Percentiles rank a stretch among this genome's conserved stretches.
Evolutionary conservation across 805 yeast genomes (phyloP).

Genomic region (Yamadazyma scolyti): DNA sequence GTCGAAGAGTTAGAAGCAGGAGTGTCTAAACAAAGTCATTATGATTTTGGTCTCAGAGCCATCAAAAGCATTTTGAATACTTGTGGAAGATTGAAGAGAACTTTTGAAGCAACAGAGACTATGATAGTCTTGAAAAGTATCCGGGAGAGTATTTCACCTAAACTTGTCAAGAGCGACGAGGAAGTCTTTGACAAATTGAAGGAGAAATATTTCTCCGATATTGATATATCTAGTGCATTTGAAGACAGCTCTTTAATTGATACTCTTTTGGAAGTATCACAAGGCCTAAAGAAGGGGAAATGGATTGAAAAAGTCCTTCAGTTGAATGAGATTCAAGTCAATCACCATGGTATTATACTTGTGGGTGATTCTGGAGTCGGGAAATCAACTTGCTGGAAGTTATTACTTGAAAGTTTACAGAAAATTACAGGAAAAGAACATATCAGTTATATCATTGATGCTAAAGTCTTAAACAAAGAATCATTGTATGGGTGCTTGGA

Average conservation of each 20-base stretch:
- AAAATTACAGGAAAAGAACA: conserved; percentile 31
- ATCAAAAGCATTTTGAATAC: conserved; percentile 61
- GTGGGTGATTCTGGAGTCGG: conserved; percentile 79
- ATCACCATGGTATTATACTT: conserved; percentile 77
- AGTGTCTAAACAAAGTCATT: conserved; percentile 62
- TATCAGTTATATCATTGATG: conserved; percentile 53
- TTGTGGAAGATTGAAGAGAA: conserved; percentile 49
- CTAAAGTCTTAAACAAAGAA: conserved; percentile 69
- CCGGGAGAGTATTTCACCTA: conserved; percentile 63
- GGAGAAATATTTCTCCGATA: conserved; percentile 21
- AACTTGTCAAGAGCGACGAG: conserved; percentile 55
- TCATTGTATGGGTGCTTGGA: conserved; percentile 70
- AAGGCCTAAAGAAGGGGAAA: conserved; percentile 2
- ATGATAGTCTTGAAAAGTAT: conserved; percentile 48
- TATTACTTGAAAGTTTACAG: conserved; percentile 45
- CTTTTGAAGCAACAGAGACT: conserved; percentile 1
- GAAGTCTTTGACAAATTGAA: conserved; percentile 25
- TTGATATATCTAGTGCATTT: background rate
- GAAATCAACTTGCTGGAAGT: conserved; percentile 54
- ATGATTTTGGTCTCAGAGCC: conserved; percentile 88
- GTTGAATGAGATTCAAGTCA: conserved; percentile 53
- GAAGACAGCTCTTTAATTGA: background rate
- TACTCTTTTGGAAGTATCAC: too few relatives aligned
- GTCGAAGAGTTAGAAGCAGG: conserved; percentile 41
- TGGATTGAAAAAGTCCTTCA: conserved; percentile 35